A percentile compares a stretch with the other conserved stretches of the same genome.
Evolutionary conservation across 225 moss, liverwort and hornwort genomes (phyloP).

Genomic region (Polytrichum formosum): DNA sequence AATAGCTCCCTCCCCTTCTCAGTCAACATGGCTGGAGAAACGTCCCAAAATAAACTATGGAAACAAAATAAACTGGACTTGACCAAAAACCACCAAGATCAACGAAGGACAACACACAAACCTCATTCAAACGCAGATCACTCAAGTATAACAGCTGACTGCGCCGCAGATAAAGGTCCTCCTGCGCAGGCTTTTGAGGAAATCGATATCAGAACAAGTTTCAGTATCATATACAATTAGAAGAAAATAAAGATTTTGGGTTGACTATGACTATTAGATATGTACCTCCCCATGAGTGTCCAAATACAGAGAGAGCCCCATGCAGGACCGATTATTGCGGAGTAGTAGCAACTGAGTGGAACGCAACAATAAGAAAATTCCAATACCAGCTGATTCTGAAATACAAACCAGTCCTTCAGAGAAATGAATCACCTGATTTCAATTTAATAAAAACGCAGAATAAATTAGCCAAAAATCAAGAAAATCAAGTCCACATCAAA

Average conservation of each 20-base stretch:
- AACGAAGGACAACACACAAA: neutral
- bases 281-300: constrained; percentile 51
- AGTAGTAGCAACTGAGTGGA: constrained; percentile 57
- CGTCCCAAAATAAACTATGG: too few relatives aligned
- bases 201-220: constrained; percentile 11
- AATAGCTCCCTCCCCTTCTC: too few relatives aligned
- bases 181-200: constrained; percentile 51
- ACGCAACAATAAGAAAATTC: constrained; percentile 51
- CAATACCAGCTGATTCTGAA: constrained; percentile 58
- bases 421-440: too few relatives aligned
- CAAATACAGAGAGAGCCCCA: constrained; percentile 48
- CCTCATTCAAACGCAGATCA: constrained; percentile 46
- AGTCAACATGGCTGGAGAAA: too few relatives aligned
- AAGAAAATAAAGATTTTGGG: too few relatives aligned
- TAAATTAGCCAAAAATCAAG: too few relatives aligned
- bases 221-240: too few relatives aligned
- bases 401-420: too few relatives aligned
- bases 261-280: neutral
- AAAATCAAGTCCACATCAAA: too few relatives aligned
- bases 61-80: too few relatives aligned
- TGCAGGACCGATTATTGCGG: constrained; percentile 50
- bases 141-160: constrained; percentile 43
- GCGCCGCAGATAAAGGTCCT: constrained; percentile 39
- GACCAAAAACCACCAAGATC: too few relatives aligned
- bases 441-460: too few relatives aligned